Percentiles rank a stretch among this genome's conserved stretches.
These are phyloP conservation scores for Petunia hybrid DNA, from an alignment of 305 asterid species.

Conservation along the genomic window DNA sequence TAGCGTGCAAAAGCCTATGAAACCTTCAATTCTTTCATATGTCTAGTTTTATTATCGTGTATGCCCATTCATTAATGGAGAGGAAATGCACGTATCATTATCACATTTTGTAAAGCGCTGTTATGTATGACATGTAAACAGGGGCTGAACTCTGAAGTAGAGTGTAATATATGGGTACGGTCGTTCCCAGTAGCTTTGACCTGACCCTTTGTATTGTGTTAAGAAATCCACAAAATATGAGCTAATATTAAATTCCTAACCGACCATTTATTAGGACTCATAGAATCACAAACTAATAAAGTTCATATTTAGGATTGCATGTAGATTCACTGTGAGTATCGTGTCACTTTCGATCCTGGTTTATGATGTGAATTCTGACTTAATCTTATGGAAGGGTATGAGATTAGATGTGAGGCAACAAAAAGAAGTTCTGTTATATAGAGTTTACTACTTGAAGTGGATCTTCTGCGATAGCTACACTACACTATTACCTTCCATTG, in stretches of 20 bases:
- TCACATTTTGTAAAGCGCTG: constrained; percentile 14
- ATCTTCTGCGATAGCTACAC: constrained; percentile 3
- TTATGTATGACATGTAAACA: neutral
- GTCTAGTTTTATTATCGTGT: neutral
- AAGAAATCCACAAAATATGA: too few relatives aligned
- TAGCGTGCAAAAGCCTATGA: neutral
- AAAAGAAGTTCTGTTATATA: neutral
- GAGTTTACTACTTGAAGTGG: neutral
- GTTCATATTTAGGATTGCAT: too few relatives aligned
- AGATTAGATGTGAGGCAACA: constrained; percentile 10
- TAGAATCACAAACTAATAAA: too few relatives aligned
- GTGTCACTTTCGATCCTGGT: neutral
- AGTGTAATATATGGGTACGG: too few relatives aligned
- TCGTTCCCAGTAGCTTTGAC: too few relatives aligned
- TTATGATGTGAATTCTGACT: neutral
- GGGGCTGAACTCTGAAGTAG: too few relatives aligned
- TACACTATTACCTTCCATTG: constrained; percentile 17
- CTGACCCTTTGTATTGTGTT: too few relatives aligned
- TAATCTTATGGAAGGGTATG: neutral
- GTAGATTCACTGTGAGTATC: neutral
- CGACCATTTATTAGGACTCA: too few relatives aligned
- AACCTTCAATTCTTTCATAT: constrained; percentile 20
- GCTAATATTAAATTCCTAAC: too few relatives aligned
- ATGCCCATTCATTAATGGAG: neutral
- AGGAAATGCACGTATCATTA: neutral